Evolutionary conservation across 2,329 filamentous ascomycete genomes (phyloP), one percentile per base, ranked within the genome.

Genomic region (Curvularia verruculosa): DNA sequence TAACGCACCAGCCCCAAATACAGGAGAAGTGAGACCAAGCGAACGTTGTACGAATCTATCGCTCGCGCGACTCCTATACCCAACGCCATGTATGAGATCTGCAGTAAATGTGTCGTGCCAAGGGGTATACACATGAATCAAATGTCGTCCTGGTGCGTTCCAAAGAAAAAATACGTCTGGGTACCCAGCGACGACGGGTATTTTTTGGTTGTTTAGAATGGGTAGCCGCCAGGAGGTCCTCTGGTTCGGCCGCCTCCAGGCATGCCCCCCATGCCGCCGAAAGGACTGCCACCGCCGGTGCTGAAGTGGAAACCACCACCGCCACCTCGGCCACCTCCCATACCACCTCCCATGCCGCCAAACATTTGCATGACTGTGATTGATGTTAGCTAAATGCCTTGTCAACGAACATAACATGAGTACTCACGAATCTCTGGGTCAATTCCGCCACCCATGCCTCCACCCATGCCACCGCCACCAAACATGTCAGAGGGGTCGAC

Each of bases 401-500:
- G 19, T 19, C 3, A 8, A 26, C 7, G 48, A 3, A 9, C 9
- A 9, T 19, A n/a, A n/a, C 3, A n/a, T 34, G 9, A 5, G 31
- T 26, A 68, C 71, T 67, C 62, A 73, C 71, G 61, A 54, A 75
- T 74, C 49, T 74, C 71, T 6, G 72, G 72, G 56, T 73, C 72
- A 43, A 77, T 75, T 34, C 82, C 82, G 46, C 78, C 79, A 29
- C 83, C 83, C 73, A 57, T 57, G 45, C 74, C 72, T 29, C 59
- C 56, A 15, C 52, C 56, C 37, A 54, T 52, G 21, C 78, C 77
- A 28, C 75, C 75, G 54, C 87, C 86, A 52, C 87, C 84, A 68
- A 94, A 95, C 86, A 94, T 93, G 71, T 97, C 93, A 49, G 87
- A 84, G 3, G 91, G 90, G 73, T 97, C 94, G 56, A 95, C 84